Conservation (phyloP, 106 monocot genomes). For the Dioscorea zingiberensis region DNA sequence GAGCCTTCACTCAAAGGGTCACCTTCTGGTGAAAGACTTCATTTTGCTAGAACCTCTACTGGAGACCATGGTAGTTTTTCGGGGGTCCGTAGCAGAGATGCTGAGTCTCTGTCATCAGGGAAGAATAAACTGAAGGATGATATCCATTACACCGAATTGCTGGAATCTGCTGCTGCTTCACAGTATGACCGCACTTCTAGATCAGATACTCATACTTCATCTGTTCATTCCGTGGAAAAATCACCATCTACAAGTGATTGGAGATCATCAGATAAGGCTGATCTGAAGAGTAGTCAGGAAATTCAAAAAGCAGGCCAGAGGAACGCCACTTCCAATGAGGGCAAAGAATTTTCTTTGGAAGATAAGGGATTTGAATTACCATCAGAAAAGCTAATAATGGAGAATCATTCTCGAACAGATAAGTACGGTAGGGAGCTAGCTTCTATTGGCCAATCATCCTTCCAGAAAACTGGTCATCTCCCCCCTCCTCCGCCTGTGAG, state of each 20-base stretch:
- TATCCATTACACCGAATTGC: conserved; percentile 20
- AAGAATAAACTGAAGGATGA: conserved; percentile 29
- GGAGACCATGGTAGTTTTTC: conserved; percentile 33
- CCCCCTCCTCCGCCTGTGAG: conserved; percentile 31
- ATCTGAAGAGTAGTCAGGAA: conserved; percentile 11
- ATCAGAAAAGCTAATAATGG: conserved; percentile 13
- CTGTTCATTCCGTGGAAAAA: conserved; percentile 9
- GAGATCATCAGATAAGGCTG: conserved; percentile 17
- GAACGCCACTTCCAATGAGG: conserved; percentile 20
- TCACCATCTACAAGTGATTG: conserved; percentile 26
- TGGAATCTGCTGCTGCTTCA: conserved; percentile 17
- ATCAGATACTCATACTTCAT: conserved; percentile 24
- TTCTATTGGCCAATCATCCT: conserved; percentile 29
- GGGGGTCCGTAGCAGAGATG: conserved; percentile 25
- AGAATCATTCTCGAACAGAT: conserved; percentile 21
- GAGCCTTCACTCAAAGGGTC: conserved; percentile 47
- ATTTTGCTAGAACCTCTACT: conserved; percentile 9
- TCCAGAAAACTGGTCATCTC: conserved; percentile 29
- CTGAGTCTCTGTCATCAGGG: conserved; percentile 24
- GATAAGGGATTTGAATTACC: conserved; percentile 14
- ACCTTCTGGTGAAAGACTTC: conserved; percentile 30
- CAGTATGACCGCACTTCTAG: conserved; percentile 22
- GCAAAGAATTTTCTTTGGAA: conserved; percentile 17
- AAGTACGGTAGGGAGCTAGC: conserved; percentile 13
- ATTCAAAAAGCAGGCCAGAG: conserved; percentile 25